Percentiles rank a stretch among this genome's conserved stretches.
Evolutionary conservation across 164 flowering plant species (phyloP).

Genomic region (Sextonia rubra): DNA sequence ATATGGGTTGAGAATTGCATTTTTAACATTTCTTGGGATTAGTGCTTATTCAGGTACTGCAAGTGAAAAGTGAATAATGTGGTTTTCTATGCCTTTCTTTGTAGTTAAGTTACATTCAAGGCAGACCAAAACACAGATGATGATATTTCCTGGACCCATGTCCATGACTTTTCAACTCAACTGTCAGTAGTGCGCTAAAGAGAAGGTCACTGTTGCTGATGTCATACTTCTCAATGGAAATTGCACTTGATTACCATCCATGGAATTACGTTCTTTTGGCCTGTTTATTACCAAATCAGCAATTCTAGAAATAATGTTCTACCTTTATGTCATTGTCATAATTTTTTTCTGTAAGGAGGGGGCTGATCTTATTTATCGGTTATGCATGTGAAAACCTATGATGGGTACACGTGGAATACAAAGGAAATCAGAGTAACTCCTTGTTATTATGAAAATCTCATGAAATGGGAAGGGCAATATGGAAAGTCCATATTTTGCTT

Average conservation of each 20-base stretch:
- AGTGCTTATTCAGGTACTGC: not conserved
- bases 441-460: slow-evolving; percentile 6
- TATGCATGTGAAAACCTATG: not conserved
- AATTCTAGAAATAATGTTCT: slow-evolving; percentile 1
- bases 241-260: not conserved
- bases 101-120: slow-evolving; percentile 1
- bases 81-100: slow-evolving; percentile 1
- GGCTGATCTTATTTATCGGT: not conserved
- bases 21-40: slow-evolving; percentile 19
- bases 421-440: not conserved
- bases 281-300: not conserved
- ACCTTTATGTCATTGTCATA: not conserved
- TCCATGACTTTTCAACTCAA: not conserved
- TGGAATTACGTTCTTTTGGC: not conserved
- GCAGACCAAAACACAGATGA: not conserved
- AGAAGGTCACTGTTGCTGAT: slow-evolving; percentile 14
- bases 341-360: not conserved
- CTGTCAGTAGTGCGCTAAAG: slow-evolving; percentile 5
- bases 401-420: not conserved
- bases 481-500: slow-evolving; percentile 3
- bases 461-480: slow-evolving; percentile 18
- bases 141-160: not conserved
- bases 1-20: not conserved
- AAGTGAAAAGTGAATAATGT: not conserved
- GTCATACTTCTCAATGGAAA: not conserved